Base-by-base conservation (phyloP, 106 monocot genomes). In the Platanthera zijinensis region DNA sequence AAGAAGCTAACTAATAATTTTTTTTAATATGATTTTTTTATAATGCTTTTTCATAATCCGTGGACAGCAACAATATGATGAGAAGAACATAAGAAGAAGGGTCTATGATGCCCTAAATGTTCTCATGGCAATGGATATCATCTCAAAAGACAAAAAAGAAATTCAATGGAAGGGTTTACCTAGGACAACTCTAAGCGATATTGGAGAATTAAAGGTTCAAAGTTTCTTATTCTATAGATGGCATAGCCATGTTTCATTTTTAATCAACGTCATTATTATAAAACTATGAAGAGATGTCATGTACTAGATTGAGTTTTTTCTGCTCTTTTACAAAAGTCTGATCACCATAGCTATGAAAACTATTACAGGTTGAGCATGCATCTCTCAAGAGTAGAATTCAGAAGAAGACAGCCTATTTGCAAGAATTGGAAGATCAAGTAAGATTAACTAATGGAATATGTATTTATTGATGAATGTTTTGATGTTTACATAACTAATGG, bases 131-230 rank as follows among this genome's bases (percentile, higher is more conserved):
- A 92, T 96, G 95, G 95, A 96, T 82, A 92, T 96, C 59, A 92
- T 96, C 52, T 92, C 90, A 69, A 96, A 96, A 79, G 90, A 96
- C 78, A 96, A 90, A 79, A 96, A 92, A 68, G 95, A 96, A 82
- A 96, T 96, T 82, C 95, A 92, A 50, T 96, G 95, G 95, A 96
- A 88, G 61, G 95, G 95, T 76, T 92, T 96, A 67, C 95, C 95
- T 76, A 90, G 92, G 21, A 96, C 90, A 61, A 90, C 90, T 74
- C 50, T 90, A 72, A 86, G 84, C 80, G 95, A 96, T 76, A 82
- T 92, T 76, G 92, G 92, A 87, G 90, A 92, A 85, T 75, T 96
- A 76, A 88, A 92, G 95, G 95, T 96, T 76, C 17, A 48, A 49
- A 48, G 46, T 28, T 64, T 66, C 50, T 67, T 51, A 46, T 66